Percentiles rank a stretch among this genome's conserved stretches.
phyloP scores from a whole-genome alignment of 169 alveolate species.

The Plasmodium gallinaceum region DNA sequence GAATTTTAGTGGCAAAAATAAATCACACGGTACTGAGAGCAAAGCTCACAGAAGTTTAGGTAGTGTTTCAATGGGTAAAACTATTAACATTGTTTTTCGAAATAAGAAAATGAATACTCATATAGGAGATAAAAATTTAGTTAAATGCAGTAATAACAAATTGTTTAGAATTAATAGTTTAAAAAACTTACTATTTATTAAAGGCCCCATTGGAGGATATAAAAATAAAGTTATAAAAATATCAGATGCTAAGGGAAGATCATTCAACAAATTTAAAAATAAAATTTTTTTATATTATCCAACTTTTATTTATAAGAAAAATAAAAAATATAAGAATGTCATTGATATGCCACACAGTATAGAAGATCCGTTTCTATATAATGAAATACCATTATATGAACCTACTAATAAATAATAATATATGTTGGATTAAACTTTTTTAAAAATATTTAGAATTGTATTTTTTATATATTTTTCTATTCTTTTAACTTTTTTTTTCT shows the following conservation, averaged over 20 bases:
- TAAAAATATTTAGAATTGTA: no score
- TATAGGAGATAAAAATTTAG: conserved; percentile 90
- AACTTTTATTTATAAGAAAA: conserved; percentile 85
- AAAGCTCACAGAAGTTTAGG: conserved; percentile 91
- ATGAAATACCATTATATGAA: conserved; percentile 82
- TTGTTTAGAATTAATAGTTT: conserved; percentile 88
- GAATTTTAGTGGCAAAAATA: conserved; percentile 89
- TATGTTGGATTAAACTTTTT: background rate
- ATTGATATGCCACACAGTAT: conserved; percentile 77
- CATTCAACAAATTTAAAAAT: conserved; percentile 84
- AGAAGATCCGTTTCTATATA: conserved; percentile 83
- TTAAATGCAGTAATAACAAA: conserved; percentile 85
- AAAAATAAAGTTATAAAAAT: conserved; percentile 88
- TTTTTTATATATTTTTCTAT: background rate
- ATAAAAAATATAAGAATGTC: conserved; percentile 76
- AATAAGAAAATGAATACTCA: conserved; percentile 92
- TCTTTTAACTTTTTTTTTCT: background rate
- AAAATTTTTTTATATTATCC: conserved; percentile 85
- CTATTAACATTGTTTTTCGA: conserved; percentile 88
- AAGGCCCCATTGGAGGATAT: conserved; percentile 87
- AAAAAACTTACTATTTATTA: conserved; percentile 87
- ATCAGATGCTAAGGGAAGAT: conserved; percentile 89
- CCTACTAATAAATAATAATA: conserved; percentile 47
- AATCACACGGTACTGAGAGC: conserved; percentile 90
- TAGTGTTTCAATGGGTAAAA: conserved; percentile 88